Conservation (phyloP, 345 rosid genomes). For the Eucalyptus cladocalyx region DNA sequence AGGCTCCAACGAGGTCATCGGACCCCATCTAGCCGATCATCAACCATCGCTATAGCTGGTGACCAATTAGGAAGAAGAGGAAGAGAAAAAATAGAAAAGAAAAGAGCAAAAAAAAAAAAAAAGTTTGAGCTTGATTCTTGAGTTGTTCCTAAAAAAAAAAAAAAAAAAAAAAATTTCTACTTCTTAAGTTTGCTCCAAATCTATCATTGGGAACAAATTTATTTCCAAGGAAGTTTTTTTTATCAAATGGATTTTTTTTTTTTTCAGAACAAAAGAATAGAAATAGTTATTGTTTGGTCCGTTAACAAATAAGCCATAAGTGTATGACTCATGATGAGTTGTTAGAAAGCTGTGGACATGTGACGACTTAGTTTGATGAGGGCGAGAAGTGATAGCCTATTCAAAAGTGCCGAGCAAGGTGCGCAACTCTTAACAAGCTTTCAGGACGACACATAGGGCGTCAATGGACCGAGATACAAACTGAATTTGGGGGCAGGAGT, state of each 20-base stretch:
- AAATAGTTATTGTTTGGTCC: no score
- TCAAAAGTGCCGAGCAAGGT: neutral
- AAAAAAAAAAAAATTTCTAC: no score
- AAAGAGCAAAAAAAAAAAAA: no score
- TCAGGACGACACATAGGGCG: accelerated
- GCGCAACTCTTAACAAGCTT: neutral
- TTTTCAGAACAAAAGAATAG: accelerated
- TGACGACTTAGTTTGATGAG: neutral
- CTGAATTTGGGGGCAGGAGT: neutral
- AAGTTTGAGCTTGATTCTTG: no score
- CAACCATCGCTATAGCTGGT: accelerated
- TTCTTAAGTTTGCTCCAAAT: no score
- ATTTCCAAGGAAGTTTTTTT: no score
- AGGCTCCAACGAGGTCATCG: no score
- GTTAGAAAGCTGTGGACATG: neutral
- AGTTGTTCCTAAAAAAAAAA: no score
- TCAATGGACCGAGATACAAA: neutral
- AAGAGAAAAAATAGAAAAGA: no score
- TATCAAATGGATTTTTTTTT: no score
- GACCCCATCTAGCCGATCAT: accelerated
- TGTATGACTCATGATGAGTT: neutral
- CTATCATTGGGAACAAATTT: no score
- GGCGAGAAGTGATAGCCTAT: neutral
- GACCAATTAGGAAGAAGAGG: no score
- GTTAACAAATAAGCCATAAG: accelerated